A percentile compares a stretch with the other conserved stretches of the same genome.
Evolutionary conservation across 805 yeast species (phyloP).

Genomic region (Metschnikowia gelsemii): DNA sequence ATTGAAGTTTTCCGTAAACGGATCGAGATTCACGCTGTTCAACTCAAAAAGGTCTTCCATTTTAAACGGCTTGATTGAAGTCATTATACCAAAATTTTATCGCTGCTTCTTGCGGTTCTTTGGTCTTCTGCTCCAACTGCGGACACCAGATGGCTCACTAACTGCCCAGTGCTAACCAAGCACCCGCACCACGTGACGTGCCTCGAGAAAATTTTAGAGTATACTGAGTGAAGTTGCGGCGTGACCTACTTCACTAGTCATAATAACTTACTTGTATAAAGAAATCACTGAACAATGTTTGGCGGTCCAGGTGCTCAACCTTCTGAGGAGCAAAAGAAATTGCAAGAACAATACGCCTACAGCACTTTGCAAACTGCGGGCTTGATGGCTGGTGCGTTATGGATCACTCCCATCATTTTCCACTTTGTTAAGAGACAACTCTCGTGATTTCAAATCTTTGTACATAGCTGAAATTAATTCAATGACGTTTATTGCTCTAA

Average conservation of each 20-base stretch:
- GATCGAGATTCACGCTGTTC: slow-evolving; percentile 79
- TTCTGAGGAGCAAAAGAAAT: slow-evolving; percentile 64
- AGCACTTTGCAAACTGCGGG: slow-evolving; percentile 61
- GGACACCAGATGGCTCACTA: too few relatives aligned
- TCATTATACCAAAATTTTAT: slow-evolving; percentile 49
- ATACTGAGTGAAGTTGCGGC: too few relatives aligned
- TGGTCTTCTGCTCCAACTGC: not conserved
- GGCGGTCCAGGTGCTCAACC: slow-evolving; percentile 50
- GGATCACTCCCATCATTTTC: slow-evolving; percentile 54
- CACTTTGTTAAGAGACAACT: slow-evolving; percentile 54
- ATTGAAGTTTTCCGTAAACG: slow-evolving; percentile 88
- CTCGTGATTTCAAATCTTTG: slow-evolving; percentile 18
- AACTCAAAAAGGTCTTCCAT: slow-evolving; percentile 77
- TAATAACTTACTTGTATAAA: too few relatives aligned
- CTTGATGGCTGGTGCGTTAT: slow-evolving; percentile 62
- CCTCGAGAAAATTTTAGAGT: slow-evolving; percentile 8
- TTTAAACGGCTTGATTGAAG: slow-evolving; percentile 83
- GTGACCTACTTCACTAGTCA: too few relatives aligned
- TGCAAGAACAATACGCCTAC: slow-evolving; percentile 61
- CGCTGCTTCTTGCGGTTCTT: not conserved
- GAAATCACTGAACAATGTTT: too few relatives aligned
- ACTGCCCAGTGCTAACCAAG: not conserved
- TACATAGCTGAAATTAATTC: slow-evolving; percentile 8
- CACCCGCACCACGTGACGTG: slow-evolving; percentile 12
- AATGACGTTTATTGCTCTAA: slow-evolving; percentile 4